Evolutionary conservation across 1,284 basidiomycete genomes (phyloP).

Genomic region (Boletus austroedulis): DNA sequence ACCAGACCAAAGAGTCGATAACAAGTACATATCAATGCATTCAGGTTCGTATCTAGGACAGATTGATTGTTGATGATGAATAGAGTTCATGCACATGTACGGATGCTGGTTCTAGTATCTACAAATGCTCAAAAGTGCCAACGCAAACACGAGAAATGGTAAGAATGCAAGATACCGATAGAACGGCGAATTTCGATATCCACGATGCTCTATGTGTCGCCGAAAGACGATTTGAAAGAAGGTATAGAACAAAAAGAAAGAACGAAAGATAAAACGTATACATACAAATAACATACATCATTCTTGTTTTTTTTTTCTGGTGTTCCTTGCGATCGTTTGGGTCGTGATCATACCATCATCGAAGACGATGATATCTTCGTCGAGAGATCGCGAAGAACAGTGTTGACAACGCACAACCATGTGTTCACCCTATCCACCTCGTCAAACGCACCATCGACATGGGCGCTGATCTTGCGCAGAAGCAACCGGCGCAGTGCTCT

Average conservation of each 20-base stretch:
- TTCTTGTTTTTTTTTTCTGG: neutral
- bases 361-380: conserved; percentile 44
- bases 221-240: neutral
- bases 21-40: no score
- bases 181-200: conserved; percentile 9
- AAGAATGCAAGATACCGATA: neutral
- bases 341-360: conserved; percentile 12
- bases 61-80: no score
- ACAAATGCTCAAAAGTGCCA: conserved; percentile 17
- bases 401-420: conserved; percentile 63
- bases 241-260: conserved; percentile 4
- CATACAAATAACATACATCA: conserved; percentile 37
- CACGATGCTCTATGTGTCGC: conserved; percentile 1
- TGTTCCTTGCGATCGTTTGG: neutral
- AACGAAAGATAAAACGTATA: conserved; percentile 21
- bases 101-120: conserved; percentile 15
- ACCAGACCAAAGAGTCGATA: no score
- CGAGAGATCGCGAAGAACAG: conserved; percentile 56
- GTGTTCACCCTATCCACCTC: conserved; percentile 55
- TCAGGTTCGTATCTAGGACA: no score
- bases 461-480: conserved; percentile 58
- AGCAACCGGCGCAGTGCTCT: conserved; percentile 56
- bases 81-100: conserved; percentile 4
- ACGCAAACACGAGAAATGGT: neutral
- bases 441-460: conserved; percentile 57